Base-by-base conservation (phyloP, 805 yeast species). In the Zygosaccharomyces rouxii region DNA sequence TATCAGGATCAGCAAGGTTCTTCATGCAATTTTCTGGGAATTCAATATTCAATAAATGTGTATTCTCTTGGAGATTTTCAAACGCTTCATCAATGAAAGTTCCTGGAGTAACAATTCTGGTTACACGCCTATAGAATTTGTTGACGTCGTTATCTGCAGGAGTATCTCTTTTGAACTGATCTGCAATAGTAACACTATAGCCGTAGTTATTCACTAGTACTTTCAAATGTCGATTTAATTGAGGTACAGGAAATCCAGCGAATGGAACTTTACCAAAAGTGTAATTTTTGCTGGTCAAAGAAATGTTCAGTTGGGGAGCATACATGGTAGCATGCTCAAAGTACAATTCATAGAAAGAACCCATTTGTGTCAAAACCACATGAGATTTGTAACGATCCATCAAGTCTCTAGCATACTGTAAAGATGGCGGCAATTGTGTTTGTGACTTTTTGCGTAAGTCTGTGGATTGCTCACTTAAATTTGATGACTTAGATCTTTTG, bases 41-140 rank as follows among this genome's bases (percentile, higher is more conserved):
- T 6, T 78, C 75, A 11, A 92, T 73, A 4, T 87, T 77, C 21
- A 84, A 71, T 30, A 92, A 68, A 60, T 74, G 89, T 59, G 89
- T 88, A 56, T 86, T 86, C 42, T 78, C 76, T 50, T 79, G 79
- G 49, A 79, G 80, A 62, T 89, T 86, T 59, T 92, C 70, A 52
- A 92, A 83, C 0, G 85, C 81, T 57, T 92, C 97, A 59, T 88
- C 96, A 9, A 92, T 78, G 29, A 92, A 75, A 0, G 98, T 92
- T 0, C 99, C 99, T 0, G 97, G 97, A 0, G 97, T 84, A 1
- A 94, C 80, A 6, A 92, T 79, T 37, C 97, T 71, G 5, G 88
- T 76, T 0, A 94, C 80, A 29, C 86, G 83, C 40, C 99, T 72
- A 37, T 77, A 78, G 18, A 84, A 76, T 33, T 62, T 64, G 26